These are phyloP conservation scores for Penicillium sp. DNA, from an alignment of 2,329 filamentous ascomycete genomes.

Conservation along the genomic window DNA sequence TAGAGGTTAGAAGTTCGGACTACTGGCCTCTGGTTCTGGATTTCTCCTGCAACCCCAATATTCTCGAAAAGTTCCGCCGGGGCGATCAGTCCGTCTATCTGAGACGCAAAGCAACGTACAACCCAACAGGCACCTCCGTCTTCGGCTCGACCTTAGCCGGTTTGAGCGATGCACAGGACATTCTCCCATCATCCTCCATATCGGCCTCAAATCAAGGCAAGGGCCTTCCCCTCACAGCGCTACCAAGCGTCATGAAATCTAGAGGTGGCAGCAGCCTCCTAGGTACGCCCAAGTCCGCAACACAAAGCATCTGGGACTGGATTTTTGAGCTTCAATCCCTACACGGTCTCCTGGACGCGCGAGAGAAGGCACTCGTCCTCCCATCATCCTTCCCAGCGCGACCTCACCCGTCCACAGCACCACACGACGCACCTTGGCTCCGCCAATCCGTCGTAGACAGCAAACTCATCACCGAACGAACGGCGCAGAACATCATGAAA, in stretches of 20 bases:
- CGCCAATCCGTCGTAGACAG: slow-evolving; percentile 71
- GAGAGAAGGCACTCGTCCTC: slow-evolving; percentile 70
- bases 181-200: slow-evolving; percentile 38
- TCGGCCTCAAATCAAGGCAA: slow-evolving; percentile 31
- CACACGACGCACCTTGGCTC: slow-evolving; percentile 56
- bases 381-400: slow-evolving; percentile 44
- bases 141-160: slow-evolving; percentile 78
- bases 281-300: slow-evolving; percentile 36
- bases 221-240: slow-evolving; percentile 29
- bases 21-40: slow-evolving; percentile 86
- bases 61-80: slow-evolving; percentile 66
- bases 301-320: slow-evolving; percentile 68
- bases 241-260: slow-evolving; percentile 30
- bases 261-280: slow-evolving; percentile 23
- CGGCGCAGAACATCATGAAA: slow-evolving; percentile 39
- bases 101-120: slow-evolving; percentile 69
- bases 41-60: slow-evolving; percentile 66
- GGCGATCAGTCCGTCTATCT: slow-evolving; percentile 76
- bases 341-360: slow-evolving; percentile 58
- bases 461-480: slow-evolving; percentile 67
- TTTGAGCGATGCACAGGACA: slow-evolving; percentile 65
- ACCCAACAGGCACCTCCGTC: slow-evolving; percentile 61
- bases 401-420: slow-evolving; percentile 43
- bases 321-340: slow-evolving; percentile 68
- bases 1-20: slow-evolving; percentile 53